Conservation (phyloP, 345 rosid species). For the Salix arbutifolia region DNA sequence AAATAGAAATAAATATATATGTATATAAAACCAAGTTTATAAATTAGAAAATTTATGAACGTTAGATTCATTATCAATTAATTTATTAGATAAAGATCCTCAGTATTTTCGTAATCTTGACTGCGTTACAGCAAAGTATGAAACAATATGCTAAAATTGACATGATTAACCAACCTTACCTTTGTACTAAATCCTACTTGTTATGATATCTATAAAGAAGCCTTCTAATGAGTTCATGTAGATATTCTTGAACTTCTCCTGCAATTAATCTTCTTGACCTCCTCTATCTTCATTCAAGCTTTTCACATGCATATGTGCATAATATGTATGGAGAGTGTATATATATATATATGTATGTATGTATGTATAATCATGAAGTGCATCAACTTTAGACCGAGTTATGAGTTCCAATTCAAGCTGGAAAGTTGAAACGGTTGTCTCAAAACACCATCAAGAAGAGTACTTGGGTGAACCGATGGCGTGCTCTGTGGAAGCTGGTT, state of each 20-base stretch:
- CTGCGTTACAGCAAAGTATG: neutral
- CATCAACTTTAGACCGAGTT: neutral
- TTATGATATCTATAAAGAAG: neutral
- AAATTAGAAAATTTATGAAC: neutral
- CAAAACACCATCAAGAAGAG: conserved; percentile 46
- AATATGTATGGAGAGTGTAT: neutral
- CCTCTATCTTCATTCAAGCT: neutral
- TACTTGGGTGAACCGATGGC: conserved; percentile 35
- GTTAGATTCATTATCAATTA: neutral
- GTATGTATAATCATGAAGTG: neutral
- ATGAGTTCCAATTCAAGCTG: conserved; percentile 35
- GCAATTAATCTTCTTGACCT: neutral
- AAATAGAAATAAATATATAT: no score
- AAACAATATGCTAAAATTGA: neutral
- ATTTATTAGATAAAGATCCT: neutral
- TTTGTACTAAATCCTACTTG: neutral
- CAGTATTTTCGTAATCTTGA: neutral
- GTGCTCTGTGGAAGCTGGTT: conserved; percentile 53
- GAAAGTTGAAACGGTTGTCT: conserved; percentile 61
- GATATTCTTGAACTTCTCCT: neutral
- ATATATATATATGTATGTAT: neutral
- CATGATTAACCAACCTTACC: neutral
- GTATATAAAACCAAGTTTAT: neutral
- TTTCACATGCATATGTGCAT: neutral
- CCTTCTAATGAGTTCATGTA: neutral